Evolutionary conservation across 805 yeast species (phyloP), one percentile per base, ranked within the genome.

Genomic region (Metschnikowia gruessii): DNA sequence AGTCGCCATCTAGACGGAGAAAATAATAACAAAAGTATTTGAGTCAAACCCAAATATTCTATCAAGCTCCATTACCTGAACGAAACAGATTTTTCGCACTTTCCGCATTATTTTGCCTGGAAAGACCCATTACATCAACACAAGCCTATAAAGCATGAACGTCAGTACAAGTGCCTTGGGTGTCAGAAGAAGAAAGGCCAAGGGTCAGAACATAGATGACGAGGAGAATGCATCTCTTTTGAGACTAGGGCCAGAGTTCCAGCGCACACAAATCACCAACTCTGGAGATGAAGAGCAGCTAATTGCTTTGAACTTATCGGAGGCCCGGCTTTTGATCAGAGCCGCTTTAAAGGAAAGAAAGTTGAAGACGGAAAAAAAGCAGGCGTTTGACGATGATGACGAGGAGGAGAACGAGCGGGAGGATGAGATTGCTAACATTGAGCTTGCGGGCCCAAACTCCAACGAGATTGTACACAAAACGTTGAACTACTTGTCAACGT

Each of bases 221-320:
- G 97, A 91, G 60, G 98, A 92, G 62, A 95, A 94, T 60, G 95
- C 98, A 0, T 82, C 96, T 0, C 77, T 79, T 42, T 76, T 94
- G 56, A 85, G 86, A 60, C 77, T 94, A 46, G 99, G 99, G 9
- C 92, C 96, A 22, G 99, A 94, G 69, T 94, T 94, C 62, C 91
- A 84, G 57, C 67, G 85, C 43, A 80, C 78, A 29, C 97, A 91
- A 63, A 68, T 83, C 31, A 84, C 87, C 52, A 91, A 91, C 63
- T 82, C 82, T 43, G 97, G 97, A 16, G 80, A 81, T 49, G 80
- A 78, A 46, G 84, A 82, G 48, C 87, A 83, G 52, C 75, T 94
- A 48, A 85, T 87, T 51, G 88, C 98, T 1, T 74, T 94, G 55
- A 92, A 91, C 65, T 70, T 91, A 40, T 84, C 95, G 22, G 98